phyloP scores from a whole-genome alignment of 202 grass and related monocot genomes.

The Schoenoplectus tabernaemontani region DNA sequence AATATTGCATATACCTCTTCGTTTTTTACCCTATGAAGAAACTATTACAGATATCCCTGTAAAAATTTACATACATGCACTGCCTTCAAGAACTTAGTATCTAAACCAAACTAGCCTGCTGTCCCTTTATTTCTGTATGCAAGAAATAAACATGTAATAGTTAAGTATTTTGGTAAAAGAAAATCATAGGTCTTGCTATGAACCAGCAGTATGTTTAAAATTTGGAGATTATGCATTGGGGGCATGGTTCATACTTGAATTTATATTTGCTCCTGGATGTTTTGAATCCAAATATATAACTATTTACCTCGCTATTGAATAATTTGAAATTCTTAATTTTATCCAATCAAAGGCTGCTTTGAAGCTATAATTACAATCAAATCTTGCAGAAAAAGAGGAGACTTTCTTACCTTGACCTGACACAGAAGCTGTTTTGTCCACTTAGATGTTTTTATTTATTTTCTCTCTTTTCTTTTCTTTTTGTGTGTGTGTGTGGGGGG shows the following conservation, averaged over 20 bases:
- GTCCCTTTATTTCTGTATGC: not conserved
- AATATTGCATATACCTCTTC: not conserved
- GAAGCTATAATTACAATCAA: not conserved
- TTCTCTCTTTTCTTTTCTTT: no score
- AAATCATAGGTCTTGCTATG: not conserved
- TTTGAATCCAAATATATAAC: not conserved
- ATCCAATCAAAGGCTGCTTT: not conserved
- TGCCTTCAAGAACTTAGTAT: not conserved
- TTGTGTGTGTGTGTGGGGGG: not conserved
- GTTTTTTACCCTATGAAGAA: not conserved
- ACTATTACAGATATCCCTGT: not conserved
- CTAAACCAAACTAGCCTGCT: not conserved
- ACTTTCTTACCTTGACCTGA: not conserved
- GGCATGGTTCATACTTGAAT: not conserved
- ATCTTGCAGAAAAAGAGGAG: not conserved
- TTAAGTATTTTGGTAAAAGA: not conserved
- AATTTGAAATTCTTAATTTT: not conserved
- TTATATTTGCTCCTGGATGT: not conserved
- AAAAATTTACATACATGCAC: not conserved
- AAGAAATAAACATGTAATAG: not conserved
- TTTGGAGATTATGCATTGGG: not conserved
- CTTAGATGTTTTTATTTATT: not conserved
- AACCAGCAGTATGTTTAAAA: not conserved
- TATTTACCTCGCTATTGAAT: not conserved
- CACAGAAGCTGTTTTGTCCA: not conserved